Evolutionary conservation across 2,329 filamentous ascomycete genomes (phyloP).

Genomic region (Cadophora luteo-olivacea): DNA sequence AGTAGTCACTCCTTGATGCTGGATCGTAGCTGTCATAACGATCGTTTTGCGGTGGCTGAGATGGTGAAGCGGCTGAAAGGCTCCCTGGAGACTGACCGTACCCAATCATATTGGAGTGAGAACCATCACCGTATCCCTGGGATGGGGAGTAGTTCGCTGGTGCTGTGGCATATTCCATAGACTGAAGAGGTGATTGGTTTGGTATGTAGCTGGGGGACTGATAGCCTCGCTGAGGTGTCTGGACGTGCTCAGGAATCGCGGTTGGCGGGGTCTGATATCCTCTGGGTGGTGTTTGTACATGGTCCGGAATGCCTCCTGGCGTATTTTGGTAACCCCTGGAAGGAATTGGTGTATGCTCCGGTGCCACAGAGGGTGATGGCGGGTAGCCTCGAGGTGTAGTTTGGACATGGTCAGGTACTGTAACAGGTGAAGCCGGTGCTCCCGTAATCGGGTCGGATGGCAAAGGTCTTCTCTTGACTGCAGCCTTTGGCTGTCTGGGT

Average conservation of each 20-base stretch:
- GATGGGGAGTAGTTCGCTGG: slow-evolving; percentile 32
- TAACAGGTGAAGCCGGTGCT: slow-evolving; percentile 48
- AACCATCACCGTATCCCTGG: slow-evolving; percentile 35
- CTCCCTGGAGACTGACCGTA: slow-evolving; percentile 32
- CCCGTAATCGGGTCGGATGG: slow-evolving; percentile 74
- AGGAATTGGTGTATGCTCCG: slow-evolving; percentile 45
- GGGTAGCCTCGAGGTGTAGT: slow-evolving; percentile 46
- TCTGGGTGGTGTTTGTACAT: slow-evolving; percentile 44
- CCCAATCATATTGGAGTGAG: slow-evolving; percentile 31
- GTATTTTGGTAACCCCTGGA: slow-evolving; percentile 35
- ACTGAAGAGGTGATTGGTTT: slow-evolving; percentile 60
- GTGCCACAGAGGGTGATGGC: slow-evolving; percentile 50
- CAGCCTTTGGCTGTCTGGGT: slow-evolving; percentile 58
- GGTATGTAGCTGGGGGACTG: slow-evolving; percentile 54
- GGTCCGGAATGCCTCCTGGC: slow-evolving; percentile 44
- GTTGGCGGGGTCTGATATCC: slow-evolving; percentile 33
- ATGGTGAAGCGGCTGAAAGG: slow-evolving; percentile 25
- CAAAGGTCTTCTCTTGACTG: slow-evolving; percentile 83
- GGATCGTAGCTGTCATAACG: slow-evolving; percentile 41
- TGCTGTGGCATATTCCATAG: slow-evolving; percentile 50
- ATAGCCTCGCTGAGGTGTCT: slow-evolving; percentile 56
- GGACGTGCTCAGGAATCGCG: slow-evolving; percentile 51
- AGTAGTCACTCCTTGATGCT: slow-evolving; percentile 34
- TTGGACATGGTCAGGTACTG: slow-evolving; percentile 52
- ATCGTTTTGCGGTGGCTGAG: slow-evolving; percentile 34